Base-by-base conservation (phyloP, 139 green algal genomes). In the Ettlia oleoabundans region DNA sequence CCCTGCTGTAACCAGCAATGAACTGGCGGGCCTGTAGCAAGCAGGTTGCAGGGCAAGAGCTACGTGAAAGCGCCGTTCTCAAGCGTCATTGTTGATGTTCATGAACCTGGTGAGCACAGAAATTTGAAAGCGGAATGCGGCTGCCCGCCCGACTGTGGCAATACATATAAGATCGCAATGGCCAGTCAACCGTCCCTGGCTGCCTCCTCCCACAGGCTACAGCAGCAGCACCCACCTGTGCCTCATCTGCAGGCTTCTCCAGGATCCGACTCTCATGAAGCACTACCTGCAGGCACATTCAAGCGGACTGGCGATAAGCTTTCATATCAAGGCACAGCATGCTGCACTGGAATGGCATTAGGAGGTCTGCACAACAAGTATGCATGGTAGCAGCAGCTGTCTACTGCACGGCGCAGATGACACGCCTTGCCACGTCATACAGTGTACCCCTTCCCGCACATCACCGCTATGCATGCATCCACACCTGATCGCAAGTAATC, bases 281-380 rank as follows among this genome's bases (percentile, higher is more conserved):
- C 51, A 98, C 94, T 7, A 97, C 94, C 78, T 97, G 91, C 83
- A 58, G n/a, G n/a, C n/a, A n/a, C n/a, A n/a, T n/a, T n/a, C n/a
- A n/a, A n/a, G n/a, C n/a, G n/a, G n/a, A n/a, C n/a, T n/a, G n/a
- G n/a, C n/a, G n/a, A n/a, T n/a, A n/a, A n/a, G n/a, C n/a, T n/a
- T n/a, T n/a, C n/a, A n/a, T n/a, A n/a, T n/a, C n/a, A n/a, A n/a
- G n/a, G n/a, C n/a, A n/a, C n/a, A n/a, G n/a, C n/a, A 30, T n/a
- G n/a, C n/a, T 28, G 24, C 62, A 30, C 62, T 28, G n/a, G 3
- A 26, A 22, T 64, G 7, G 53, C 53, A 32, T 15, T 26, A 64
- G n/a, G 53, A 26, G 4, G 53, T 26, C 53, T 22, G n/a, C 24
- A 26, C 53, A 9, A 5, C n/a, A 26, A 26, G 24, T 64, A 22